Base-by-base conservation (phyloP, 1,284 basidiomycete genomes). In the Pisolithus thermaeus region DNA sequence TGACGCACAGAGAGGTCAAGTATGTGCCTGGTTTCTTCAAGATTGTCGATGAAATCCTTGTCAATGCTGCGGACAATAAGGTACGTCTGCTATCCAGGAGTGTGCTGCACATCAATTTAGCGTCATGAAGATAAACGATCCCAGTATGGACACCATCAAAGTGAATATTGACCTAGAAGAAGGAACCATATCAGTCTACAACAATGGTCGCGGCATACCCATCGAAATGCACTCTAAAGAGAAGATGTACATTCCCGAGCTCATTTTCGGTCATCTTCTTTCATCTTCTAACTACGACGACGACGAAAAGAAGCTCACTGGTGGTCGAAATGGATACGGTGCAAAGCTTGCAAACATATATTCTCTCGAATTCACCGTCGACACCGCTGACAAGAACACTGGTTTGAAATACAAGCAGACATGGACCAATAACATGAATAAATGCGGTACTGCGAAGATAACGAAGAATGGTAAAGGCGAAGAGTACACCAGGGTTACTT, bases 41-140 rank as follows among this genome's bases (percentile, higher is more conserved):
- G 78, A 99, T 99, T 66, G 89, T 99, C 43, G 97, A 99, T 65
- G 97, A 99, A 73, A 99, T 99, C 63, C 78, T 99, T 6, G 97
- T 99, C 61, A 99, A 99, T 67, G 97, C 97, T 18, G 97, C 97
- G 7, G 97, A 99, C 70, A 97, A 99, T 75, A 99, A 99, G 84
- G 96, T 90, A 57, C 49, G 65, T 62, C 20, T 44, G 25, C 32
- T 50, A 32, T 20, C 37, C 49, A 37, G 40, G 54, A 8, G 27
- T 46, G 28, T 5, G 12, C 22, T 35, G 43, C 27, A 46, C 16
- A 12, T 51, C 18, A 40, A 30, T 50, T 41, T 11, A 49, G 3
- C 1, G 5, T 23, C 42, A 25, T 45, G 11, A 52, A 96, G 93
- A 90, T 95, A 65, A 95, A 95, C 57, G 94, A 97, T 68, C 52